Base-by-base conservation (phyloP, 1,139 yeast genomes). In the Yamadazyma membranifaciens region DNA sequence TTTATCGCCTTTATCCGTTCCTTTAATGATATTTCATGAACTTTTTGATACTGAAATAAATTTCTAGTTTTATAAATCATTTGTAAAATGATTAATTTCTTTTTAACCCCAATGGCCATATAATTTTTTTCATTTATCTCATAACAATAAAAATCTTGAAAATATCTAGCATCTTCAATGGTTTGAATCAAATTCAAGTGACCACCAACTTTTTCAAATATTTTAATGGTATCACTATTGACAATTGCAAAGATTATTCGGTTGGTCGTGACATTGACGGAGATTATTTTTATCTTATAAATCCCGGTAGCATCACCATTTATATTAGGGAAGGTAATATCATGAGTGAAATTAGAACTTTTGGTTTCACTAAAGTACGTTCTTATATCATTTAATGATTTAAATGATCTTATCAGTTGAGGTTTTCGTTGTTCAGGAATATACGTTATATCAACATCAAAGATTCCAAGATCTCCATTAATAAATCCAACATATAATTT, bases 391-490 rank as follows among this genome's bases (percentile, higher is more conserved):
- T 52, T 57, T 33, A 62, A 56, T 3, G 70, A 59, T 34, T 59
- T 59, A 41, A 55, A 54, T 36, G 46, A 48, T 28, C 54, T 34
- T 43, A 50, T 49, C 52, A 47, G 50, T 13, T 45, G 52, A 24
- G 54, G 40, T 35, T 41, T 50, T 15, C 39, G 36, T n/a, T 29
- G 36, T 42, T 37, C 41, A 33, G 48, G 46, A 11, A 37, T 39
- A 14, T 36, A 33, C n/a, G 49, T 38, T 15, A 46, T 43, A 33
- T 51, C 52, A 13, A 50, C 51, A 34, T 43, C 45, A 42, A 57
- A 65, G 14, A 66, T 54, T 20, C 56, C 42, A 12, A 71, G 47
- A 46, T 66, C 72, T 2, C 76, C 76, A 48, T 65, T 65, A 41
- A 54, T 41, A 24, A 62, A 55, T 2, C 76, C 77, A 15, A 67